Conservation (phyloP, 257 asterid species). For the Solanum chmielewskii region DNA sequence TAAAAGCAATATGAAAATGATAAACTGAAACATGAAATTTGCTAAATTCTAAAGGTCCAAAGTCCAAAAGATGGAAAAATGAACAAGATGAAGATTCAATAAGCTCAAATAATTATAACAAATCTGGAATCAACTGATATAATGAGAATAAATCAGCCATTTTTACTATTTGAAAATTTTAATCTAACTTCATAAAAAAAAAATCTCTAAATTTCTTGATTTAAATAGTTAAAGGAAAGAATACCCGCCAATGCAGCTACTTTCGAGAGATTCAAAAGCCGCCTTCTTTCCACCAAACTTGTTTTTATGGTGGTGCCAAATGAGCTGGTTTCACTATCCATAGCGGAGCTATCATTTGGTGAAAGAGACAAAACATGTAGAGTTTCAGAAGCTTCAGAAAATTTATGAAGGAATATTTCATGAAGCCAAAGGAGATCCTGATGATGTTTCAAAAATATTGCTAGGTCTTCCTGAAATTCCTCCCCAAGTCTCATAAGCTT, state of each 20-base stretch:
- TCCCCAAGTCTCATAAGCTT: slow-evolving; percentile 89
- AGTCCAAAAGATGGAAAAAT: neutral
- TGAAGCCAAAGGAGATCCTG: slow-evolving; percentile 90
- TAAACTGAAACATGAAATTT: neutral
- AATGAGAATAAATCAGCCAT: neutral
- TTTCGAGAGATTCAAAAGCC: slow-evolving; percentile 71
- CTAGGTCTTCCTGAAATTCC: slow-evolving; percentile 73
- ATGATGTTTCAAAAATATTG: slow-evolving; percentile 58
- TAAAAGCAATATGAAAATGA: neutral
- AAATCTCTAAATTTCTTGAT: neutral
- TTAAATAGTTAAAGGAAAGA: neutral
- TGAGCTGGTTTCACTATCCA: slow-evolving; percentile 25
- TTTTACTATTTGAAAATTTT: neutral
- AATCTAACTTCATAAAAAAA: neutral
- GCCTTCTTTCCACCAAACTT: slow-evolving; percentile 65
- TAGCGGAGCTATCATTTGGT: slow-evolving; percentile 28
- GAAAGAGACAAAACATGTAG: slow-evolving; percentile 67
- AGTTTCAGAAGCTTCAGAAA: slow-evolving; percentile 80
- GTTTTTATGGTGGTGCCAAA: slow-evolving; percentile 12
- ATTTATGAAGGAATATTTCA: slow-evolving; percentile 74
- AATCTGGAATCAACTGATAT: neutral
- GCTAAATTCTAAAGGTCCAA: neutral
- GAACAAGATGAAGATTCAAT: neutral
- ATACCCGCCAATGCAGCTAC: slow-evolving; percentile 85
- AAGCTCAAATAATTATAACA: neutral